A percentile compares a stretch with the other conserved stretches of the same genome.
Conservation (phyloP, 2,329 filamentous ascomycete species). For the Claviceps humidiphila region DNA sequence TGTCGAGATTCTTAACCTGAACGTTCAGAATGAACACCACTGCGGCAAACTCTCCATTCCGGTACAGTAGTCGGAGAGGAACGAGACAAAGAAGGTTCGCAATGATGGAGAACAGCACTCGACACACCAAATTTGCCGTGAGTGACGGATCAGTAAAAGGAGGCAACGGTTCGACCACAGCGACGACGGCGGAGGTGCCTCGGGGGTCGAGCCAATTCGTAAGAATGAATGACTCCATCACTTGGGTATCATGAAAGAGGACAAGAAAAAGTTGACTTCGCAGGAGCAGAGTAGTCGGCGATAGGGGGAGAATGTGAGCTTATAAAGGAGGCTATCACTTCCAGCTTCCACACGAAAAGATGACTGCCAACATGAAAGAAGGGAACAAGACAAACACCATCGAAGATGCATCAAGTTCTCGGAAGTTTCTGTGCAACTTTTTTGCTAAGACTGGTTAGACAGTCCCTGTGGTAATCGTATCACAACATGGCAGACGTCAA, state of each 20-base stretch:
- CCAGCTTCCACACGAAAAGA: background rate
- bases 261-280: background rate
- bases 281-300: background rate
- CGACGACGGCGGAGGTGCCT: constrained; percentile 1
- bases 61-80: constrained; percentile 36
- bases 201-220: background rate
- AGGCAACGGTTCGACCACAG: constrained; percentile 1
- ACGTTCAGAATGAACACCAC: constrained; percentile 34
- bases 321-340: background rate
- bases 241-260: background rate
- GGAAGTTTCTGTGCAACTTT: background rate
- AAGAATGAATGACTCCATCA: background rate
- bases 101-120: constrained; percentile 33
- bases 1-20: constrained; percentile 33
- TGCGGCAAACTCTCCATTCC: constrained; percentile 41
- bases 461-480: background rate
- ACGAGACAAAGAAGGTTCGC: constrained; percentile 35
- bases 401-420: background rate
- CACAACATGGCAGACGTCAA: background rate
- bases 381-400: background rate
- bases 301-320: background rate
- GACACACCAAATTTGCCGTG: constrained; percentile 32
- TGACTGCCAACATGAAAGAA: background rate
- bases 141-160: constrained; percentile 18
- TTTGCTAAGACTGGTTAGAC: constrained; percentile 1